Evolutionary conservation across 495 filamentous ascomycete genomes (phyloP).

Genomic region (Cryomyces minteri): DNA sequence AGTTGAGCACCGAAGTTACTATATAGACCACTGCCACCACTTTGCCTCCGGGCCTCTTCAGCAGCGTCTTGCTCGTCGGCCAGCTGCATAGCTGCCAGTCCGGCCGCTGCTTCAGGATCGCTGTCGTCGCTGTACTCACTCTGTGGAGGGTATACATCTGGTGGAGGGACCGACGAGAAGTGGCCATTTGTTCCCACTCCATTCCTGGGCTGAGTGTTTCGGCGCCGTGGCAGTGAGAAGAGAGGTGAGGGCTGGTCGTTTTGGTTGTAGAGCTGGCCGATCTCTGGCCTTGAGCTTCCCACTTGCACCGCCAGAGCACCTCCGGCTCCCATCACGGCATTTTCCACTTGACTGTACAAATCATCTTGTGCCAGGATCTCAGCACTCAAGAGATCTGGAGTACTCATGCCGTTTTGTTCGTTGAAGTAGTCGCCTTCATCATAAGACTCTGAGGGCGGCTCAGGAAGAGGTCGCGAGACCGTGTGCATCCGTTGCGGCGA

Average conservation of each 20-base stretch:
- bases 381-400: neutral
- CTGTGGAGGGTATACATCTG: conserved; percentile 30
- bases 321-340: conserved; percentile 4
- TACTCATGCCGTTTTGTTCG: conserved; percentile 6
- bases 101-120: conserved; percentile 79
- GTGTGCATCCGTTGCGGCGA: conserved; percentile 36
- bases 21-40: conserved; percentile 12
- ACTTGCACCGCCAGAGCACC: neutral
- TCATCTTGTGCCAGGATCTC: conserved; percentile 16
- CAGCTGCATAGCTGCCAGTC: conserved; percentile 63
- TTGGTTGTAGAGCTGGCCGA: neutral
- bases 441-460: conserved; percentile 31
- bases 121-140: conserved; percentile 52
- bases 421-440: conserved; percentile 17
- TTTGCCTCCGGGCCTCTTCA: conserved; percentile 36
- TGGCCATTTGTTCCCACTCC: conserved; percentile 31
- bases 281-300: neutral
- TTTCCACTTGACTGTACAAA: conserved; percentile 20
- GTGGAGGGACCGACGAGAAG: conserved; percentile 22
- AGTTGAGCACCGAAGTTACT: neutral
- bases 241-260: neutral
- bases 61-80: conserved; percentile 65
- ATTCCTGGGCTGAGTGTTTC: neutral
- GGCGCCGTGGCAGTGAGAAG: neutral
- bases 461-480: conserved; percentile 41